These are phyloP conservation scores for Obelidium mucronatum DNA, from an alignment of 192 early-diverging fungal species.

Conservation along the genomic window DNA sequence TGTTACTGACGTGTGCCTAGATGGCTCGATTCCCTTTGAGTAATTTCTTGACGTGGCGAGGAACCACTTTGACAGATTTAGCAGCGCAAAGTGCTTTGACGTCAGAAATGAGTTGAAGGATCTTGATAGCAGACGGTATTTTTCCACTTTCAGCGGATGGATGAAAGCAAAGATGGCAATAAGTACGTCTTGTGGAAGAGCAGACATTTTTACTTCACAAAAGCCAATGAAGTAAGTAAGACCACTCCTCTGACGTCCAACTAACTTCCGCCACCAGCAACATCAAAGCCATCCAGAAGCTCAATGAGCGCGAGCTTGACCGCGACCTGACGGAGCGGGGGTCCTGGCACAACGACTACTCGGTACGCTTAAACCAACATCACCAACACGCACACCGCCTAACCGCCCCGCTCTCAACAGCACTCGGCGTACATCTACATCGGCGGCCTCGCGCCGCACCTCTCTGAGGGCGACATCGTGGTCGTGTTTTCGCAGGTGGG, in stretches of 20 bases:
- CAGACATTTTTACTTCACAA: neutral
- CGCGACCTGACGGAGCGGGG: slow-evolving; percentile 60
- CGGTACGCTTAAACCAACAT: slow-evolving; percentile 18
- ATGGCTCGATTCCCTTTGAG: too few relatives aligned
- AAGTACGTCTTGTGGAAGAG: too few relatives aligned
- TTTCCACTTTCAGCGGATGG: too few relatives aligned
- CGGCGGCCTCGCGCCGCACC: slow-evolving; percentile 81
- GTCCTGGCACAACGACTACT: slow-evolving; percentile 93
- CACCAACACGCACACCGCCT: neutral
- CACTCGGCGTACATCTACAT: slow-evolving; percentile 91
- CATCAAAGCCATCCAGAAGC: slow-evolving; percentile 82
- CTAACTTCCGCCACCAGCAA: slow-evolving; percentile 56
- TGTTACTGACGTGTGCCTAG: too few relatives aligned
- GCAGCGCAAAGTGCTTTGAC: too few relatives aligned
- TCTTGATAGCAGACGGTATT: too few relatives aligned
- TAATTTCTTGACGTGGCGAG: too few relatives aligned
- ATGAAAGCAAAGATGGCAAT: too few relatives aligned
- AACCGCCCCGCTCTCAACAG: too few relatives aligned
- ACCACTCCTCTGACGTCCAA: neutral
- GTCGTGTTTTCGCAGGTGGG: slow-evolving; percentile 95
- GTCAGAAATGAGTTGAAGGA: too few relatives aligned
- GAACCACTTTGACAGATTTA: too few relatives aligned
- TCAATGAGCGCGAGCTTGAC: slow-evolving; percentile 76
- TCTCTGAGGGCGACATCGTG: slow-evolving; percentile 94
- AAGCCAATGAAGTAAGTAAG: neutral